Evolutionary conservation across 2,329 filamentous ascomycete genomes (phyloP).

Genomic region (Macroventuria anomochaeta): DNA sequence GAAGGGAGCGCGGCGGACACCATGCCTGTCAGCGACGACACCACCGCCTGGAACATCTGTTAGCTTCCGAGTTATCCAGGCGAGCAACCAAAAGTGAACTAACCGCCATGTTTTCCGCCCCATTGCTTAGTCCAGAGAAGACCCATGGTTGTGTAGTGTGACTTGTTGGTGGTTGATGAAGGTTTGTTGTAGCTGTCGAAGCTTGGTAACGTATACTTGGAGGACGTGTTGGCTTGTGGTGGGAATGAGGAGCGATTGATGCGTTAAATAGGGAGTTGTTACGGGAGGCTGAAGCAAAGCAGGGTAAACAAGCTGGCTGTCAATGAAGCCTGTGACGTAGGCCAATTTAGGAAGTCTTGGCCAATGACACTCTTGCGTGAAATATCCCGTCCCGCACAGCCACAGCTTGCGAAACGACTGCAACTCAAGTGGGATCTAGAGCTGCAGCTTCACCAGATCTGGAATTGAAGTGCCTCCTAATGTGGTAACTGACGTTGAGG

Average conservation of each 20-base stretch:
- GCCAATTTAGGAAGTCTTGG: constrained; percentile 16
- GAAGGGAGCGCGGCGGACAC: constrained; percentile 59
- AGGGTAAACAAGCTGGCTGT: constrained; percentile 22
- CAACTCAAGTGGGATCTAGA: neutral
- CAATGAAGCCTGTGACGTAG: constrained; percentile 10
- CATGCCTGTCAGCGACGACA: constrained; percentile 60
- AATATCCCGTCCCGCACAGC: constrained; percentile 2
- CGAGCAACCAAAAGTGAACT: constrained; percentile 23
- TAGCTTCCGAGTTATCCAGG: constrained; percentile 25
- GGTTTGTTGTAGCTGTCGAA: neutral
- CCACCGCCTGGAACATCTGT: constrained; percentile 52
- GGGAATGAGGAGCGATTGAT: constrained; percentile 1
- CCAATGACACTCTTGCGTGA: constrained; percentile 3
- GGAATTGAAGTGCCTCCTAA: neutral
- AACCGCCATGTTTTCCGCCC: constrained; percentile 53
- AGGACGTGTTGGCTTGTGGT: constrained; percentile 11
- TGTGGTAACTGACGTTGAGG: constrained; percentile 2
- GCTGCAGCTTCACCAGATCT: constrained; percentile 3
- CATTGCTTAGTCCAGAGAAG: constrained; percentile 57
- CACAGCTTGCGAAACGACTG: constrained; percentile 8
- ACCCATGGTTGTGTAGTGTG: constrained; percentile 47
- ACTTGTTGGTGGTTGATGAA: constrained; percentile 18
- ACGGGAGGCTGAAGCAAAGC: constrained; percentile 21
- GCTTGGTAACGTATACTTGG: neutral
- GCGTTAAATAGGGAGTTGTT: constrained; percentile 23